Conservation (phyloP, 805 yeast genomes). For the Candida andamanensis region DNA sequence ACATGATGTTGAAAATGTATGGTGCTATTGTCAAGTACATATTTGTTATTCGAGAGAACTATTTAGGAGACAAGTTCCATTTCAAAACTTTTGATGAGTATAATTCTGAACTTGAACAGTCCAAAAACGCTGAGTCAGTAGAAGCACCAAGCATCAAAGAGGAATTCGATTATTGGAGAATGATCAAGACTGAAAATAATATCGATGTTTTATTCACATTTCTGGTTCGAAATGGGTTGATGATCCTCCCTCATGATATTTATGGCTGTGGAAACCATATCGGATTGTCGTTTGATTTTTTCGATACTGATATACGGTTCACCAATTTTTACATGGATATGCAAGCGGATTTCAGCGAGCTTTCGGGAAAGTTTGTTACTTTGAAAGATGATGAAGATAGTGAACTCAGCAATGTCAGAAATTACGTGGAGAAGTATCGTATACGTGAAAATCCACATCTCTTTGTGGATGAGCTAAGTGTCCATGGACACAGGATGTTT, state of each 20-base stretch:
- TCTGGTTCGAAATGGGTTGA: slow-evolving; percentile 62
- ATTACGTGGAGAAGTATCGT: slow-evolving; percentile 2
- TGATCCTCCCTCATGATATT: slow-evolving; percentile 67
- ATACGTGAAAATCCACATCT: slow-evolving; percentile 35
- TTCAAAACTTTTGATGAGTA: slow-evolving; percentile 87
- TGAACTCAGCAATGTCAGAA: slow-evolving; percentile 17
- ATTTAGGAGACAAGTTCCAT: slow-evolving; percentile 81
- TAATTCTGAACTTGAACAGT: slow-evolving; percentile 23
- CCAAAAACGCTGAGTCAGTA: slow-evolving; percentile 1
- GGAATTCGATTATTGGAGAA: slow-evolving; percentile 28
- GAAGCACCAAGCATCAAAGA: slow-evolving; percentile 8
- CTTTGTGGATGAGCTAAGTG: slow-evolving; percentile 50
- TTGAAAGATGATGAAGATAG: slow-evolving; percentile 14
- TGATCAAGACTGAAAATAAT: slow-evolving; percentile 59
- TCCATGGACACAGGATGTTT: slow-evolving; percentile 89
- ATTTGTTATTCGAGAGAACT: slow-evolving; percentile 75
- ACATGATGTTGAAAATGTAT: slow-evolving; percentile 64
- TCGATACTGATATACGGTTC: slow-evolving; percentile 79
- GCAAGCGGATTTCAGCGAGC: slow-evolving; percentile 66
- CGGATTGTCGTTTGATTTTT: slow-evolving; percentile 55
- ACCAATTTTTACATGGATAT: slow-evolving; percentile 92
- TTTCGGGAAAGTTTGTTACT: slow-evolving; percentile 34
- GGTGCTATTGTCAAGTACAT: slow-evolving; percentile 77
- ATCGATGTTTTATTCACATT: slow-evolving; percentile 72
- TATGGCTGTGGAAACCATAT: slow-evolving; percentile 61